phyloP scores from a whole-genome alignment of 2,329 filamentous ascomycete species.

The Arthroderma sp. region DNA sequence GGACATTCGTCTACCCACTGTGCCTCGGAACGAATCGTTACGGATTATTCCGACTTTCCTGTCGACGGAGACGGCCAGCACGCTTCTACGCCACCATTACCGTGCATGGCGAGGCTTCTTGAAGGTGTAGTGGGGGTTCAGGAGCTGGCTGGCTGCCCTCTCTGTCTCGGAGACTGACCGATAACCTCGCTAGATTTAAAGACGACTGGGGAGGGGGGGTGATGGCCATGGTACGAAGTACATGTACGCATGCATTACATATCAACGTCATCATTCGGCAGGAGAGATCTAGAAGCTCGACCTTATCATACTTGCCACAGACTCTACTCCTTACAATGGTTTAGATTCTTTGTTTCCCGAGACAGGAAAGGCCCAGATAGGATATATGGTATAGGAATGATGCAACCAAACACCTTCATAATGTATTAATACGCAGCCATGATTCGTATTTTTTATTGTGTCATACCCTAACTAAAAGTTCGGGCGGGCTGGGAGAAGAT shows the following conservation, averaged over 20 bases:
- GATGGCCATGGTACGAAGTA: too few species aligned
- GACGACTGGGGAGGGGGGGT: background rate
- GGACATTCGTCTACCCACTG: background rate
- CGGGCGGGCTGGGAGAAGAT: background rate
- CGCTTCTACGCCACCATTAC: background rate
- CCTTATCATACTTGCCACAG: background rate
- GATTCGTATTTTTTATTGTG: conserved; percentile 4
- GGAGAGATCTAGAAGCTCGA: background rate
- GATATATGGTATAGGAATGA: background rate
- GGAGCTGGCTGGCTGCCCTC: background rate
- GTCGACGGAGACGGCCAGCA: background rate
- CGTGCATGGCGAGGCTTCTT: background rate
- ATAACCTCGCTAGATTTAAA: background rate
- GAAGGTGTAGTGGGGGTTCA: background rate
- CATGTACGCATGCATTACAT: background rate
- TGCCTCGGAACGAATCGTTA: background rate
- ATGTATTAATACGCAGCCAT: conserved; percentile 2
- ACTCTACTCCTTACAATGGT: too few species aligned
- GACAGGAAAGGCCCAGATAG: background rate
- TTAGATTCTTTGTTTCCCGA: too few species aligned
- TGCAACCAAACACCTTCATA: background rate
- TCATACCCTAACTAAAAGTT: conserved; percentile 1
- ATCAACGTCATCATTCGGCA: background rate
- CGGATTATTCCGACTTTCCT: background rate
- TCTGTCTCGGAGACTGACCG: background rate